These are phyloP conservation scores for Metarhizium rileyi DNA, from an alignment of 2,329 filamentous ascomycete species.

Conservation along the genomic window DNA sequence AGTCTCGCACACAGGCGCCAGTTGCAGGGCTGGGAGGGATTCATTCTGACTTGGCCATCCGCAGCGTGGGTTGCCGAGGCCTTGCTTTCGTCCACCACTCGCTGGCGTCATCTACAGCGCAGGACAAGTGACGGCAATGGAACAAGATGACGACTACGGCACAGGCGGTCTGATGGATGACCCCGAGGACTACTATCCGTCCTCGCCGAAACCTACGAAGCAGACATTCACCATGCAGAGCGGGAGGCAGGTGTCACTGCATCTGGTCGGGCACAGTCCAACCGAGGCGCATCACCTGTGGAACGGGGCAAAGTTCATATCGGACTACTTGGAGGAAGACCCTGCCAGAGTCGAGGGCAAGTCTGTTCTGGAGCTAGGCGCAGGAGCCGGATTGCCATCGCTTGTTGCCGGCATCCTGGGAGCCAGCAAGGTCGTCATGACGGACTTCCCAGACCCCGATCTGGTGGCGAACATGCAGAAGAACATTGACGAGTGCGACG, in stretches of 20 bases:
- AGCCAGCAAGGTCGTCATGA: constrained; percentile 64
- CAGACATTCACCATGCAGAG: constrained; percentile 61
- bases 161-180: constrained; percentile 61
- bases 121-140: not conserved
- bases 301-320: constrained; percentile 76
- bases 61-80: not conserved
- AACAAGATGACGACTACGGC: constrained; percentile 25
- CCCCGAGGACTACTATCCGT: constrained; percentile 69
- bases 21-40: not conserved
- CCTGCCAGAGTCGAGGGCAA: constrained; percentile 53
- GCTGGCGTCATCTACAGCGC: not conserved
- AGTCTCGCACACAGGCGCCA: not conserved
- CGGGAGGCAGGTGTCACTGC: constrained; percentile 56
- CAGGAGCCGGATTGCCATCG: constrained; percentile 75
- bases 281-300: constrained; percentile 86
- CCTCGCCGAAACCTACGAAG: constrained; percentile 65
- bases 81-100: not conserved
- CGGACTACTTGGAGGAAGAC: constrained; percentile 66
- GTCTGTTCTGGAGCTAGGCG: constrained; percentile 80
- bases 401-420: constrained; percentile 67
- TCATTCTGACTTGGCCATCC: not conserved
- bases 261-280: constrained; percentile 79
- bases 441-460: constrained; percentile 80
- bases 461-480: constrained; percentile 69
- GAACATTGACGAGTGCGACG: constrained; percentile 56